Evolutionary conservation across 106 monocot species (phyloP), one percentile per base, ranked within the genome.

Genomic region (Xerophyta viscosa): DNA sequence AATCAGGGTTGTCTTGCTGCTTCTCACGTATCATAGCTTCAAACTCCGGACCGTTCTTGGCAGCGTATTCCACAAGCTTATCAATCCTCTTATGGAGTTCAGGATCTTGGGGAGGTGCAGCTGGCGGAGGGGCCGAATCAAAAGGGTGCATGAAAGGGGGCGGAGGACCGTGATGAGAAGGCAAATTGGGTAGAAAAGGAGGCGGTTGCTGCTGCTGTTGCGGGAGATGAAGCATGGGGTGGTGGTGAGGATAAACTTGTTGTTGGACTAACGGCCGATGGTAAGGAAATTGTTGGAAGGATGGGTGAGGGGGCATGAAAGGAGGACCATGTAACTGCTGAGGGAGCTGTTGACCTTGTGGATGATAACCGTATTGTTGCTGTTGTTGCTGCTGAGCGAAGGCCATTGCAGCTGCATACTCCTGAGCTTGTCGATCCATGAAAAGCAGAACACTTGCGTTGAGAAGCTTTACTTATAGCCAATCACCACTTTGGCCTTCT

Each of bases 1-100:
- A 94, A 31, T 68, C 84, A 31, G 88, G 93, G 41, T 94, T 94
- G 26, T 94, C 80, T 4, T 77, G 76, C 63, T 94, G 88, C 67
- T 88, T 94, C 31, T 94, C 93, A 37, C 93, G 93, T 30, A 94
- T 81, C 74, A 94, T 80, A 39, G 57, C 71, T 63, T 94, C 93
- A 18, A 94, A 94, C 37, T 88, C 93, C 8, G 93, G 93, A 19
- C 93, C 93, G 52, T 94, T 94, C 62, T 88, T 94, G 31, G 77
- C 73, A 19, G 72, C 60, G 60, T 94, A 94, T 41, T 94, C 93
- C 0, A 70, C 87, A 30, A 84, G 69, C 64, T 88, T 88, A 63
- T 94, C 93, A 5, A 94, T 94, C 26, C 73, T 50, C 64, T 94
- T 94, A 22, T 88, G 84, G 29, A 94, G 84, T 26, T 94, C 93